A percentile compares a stretch with the other conserved stretches of the same genome.
These are phyloP conservation scores for Beauveria sp. DNA, from an alignment of 2,329 filamentous ascomycete species.

Conservation along the genomic window DNA sequence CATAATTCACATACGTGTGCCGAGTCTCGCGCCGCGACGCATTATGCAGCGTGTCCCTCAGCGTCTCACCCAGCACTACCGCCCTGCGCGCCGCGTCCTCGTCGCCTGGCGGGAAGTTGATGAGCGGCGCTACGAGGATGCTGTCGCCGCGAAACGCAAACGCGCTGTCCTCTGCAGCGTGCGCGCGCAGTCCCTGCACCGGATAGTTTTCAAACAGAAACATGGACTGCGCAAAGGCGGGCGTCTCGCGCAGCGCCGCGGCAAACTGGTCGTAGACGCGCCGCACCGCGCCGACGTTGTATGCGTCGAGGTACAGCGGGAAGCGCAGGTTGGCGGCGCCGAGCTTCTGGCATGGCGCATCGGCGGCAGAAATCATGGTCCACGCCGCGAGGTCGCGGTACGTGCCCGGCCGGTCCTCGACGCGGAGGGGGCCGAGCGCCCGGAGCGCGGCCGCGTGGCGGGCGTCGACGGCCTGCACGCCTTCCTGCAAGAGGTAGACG, in stretches of 20 bases:
- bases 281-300: slow-evolving; percentile 25
- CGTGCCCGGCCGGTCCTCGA: slow-evolving; percentile 25
- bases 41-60: slow-evolving; percentile 28
- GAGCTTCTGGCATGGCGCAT: slow-evolving; percentile 33
- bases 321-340: slow-evolving; percentile 33
- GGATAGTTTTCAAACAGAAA: slow-evolving; percentile 40
- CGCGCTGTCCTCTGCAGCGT: slow-evolving; percentile 29
- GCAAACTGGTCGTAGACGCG: slow-evolving; percentile 27
- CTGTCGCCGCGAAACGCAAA: slow-evolving; percentile 39
- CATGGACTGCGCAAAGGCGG: slow-evolving; percentile 27
- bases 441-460: slow-evolving; percentile 35
- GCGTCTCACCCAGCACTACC: slow-evolving; percentile 25
- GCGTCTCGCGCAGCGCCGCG: slow-evolving; percentile 17
- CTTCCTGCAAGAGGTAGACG: slow-evolving; percentile 36
- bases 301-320: slow-evolving; percentile 34
- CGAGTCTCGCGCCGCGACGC: slow-evolving; percentile 24
- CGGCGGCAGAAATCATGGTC: slow-evolving; percentile 31
- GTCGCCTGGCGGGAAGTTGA: slow-evolving; percentile 26
- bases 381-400: slow-evolving; percentile 38
- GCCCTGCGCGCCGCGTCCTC: slow-evolving; percentile 24
- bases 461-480: slow-evolving; percentile 30
- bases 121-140: slow-evolving; percentile 31
- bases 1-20: slow-evolving; percentile 41
- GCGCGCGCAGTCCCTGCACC: slow-evolving; percentile 31
- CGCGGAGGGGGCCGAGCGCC: slow-evolving; percentile 30